Evolutionary conservation across 768 basidiomycete species (phyloP).

Genomic region (Dioszegia aurantiaca): DNA sequence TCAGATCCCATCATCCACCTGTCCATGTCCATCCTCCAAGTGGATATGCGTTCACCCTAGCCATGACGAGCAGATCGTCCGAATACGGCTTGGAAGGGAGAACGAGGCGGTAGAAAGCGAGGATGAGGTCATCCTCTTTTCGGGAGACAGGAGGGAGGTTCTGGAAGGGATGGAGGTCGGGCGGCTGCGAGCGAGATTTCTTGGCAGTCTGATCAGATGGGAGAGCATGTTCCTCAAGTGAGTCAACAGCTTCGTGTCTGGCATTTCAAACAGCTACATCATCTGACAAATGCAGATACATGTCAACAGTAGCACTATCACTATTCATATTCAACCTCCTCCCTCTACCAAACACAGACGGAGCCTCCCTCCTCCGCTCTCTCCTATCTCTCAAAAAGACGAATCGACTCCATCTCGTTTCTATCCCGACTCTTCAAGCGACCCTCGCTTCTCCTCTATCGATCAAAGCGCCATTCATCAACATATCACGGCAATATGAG

Average conservation of each 20-base stretch:
- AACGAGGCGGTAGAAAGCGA: conserved; percentile 16
- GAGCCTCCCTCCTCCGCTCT: conserved; percentile 60
- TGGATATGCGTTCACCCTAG: conserved; percentile 61
- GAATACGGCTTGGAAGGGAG: conserved; percentile 56
- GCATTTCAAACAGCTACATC: too few relatives aligned
- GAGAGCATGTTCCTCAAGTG: conserved; percentile 60
- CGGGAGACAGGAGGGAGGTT: conserved; percentile 65
- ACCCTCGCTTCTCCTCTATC: conserved; percentile 8
- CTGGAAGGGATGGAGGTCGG: conserved; percentile 54
- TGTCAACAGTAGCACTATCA: conserved; percentile 64
- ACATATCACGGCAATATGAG: conserved; percentile 30
- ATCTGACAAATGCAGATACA: too few relatives aligned
- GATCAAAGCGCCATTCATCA: conserved; percentile 19
- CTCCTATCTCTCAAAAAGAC: conserved; percentile 17
- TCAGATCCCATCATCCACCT: conserved; percentile 30
- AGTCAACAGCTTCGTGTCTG: conserved; percentile 31
- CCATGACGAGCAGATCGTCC: conserved; percentile 58
- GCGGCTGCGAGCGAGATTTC: conserved; percentile 57
- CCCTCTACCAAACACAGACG: conserved; percentile 70
- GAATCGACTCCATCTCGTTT: background rate
- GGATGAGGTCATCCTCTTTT: conserved; percentile 65
- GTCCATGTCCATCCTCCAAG: conserved; percentile 31
- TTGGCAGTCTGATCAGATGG: conserved; percentile 20
- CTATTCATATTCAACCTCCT: conserved; percentile 79
- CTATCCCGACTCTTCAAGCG: conserved; percentile 14